A percentile compares a stretch with the other conserved stretches of the same genome.
These are phyloP conservation scores for Dactylellina sp. DNA, from an alignment of 2,329 filamentous ascomycete species.

Conservation along the genomic window DNA sequence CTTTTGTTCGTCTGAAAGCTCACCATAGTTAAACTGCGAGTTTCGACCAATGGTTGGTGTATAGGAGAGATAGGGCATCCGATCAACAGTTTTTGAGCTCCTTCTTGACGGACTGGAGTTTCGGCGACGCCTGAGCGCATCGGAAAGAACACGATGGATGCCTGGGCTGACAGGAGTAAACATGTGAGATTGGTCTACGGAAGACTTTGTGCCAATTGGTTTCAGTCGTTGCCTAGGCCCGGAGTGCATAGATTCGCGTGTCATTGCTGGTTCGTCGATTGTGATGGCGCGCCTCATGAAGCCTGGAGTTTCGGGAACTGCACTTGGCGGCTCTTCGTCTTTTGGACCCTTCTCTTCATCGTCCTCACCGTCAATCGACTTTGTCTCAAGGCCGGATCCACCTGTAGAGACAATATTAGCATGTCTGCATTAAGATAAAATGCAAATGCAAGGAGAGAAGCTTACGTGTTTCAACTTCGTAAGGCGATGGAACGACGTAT, in stretches of 20 bases:
- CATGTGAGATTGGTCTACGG: constrained; percentile 41
- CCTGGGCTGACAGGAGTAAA: constrained; percentile 37
- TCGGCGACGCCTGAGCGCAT: constrained; percentile 56
- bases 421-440: neutral
- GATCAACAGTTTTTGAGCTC: constrained; percentile 63
- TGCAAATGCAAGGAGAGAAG: neutral
- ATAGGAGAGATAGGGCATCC: constrained; percentile 92
- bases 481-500: constrained; percentile 44
- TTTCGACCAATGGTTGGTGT: constrained; percentile 92
- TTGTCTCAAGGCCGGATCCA: constrained; percentile 42
- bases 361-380: constrained; percentile 30
- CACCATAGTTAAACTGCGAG: constrained; percentile 79
- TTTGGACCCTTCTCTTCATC: constrained; percentile 29
- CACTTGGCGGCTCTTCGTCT: constrained; percentile 48
- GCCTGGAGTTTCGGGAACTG: constrained; percentile 58
- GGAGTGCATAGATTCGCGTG: constrained; percentile 34
- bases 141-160: constrained; percentile 57
- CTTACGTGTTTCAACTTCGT: constrained; percentile 51
- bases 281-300: constrained; percentile 64
- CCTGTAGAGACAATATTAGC: constrained; percentile 18
- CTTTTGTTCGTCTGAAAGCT: constrained; percentile 87
- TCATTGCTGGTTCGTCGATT: constrained; percentile 66
- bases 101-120: constrained; percentile 71
- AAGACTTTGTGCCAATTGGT: constrained; percentile 12
- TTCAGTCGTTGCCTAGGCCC: constrained; percentile 38